These are phyloP conservation scores for Plenodomus biglobosus DNA, from an alignment of 2,329 filamentous ascomycete genomes.

Conservation along the genomic window DNA sequence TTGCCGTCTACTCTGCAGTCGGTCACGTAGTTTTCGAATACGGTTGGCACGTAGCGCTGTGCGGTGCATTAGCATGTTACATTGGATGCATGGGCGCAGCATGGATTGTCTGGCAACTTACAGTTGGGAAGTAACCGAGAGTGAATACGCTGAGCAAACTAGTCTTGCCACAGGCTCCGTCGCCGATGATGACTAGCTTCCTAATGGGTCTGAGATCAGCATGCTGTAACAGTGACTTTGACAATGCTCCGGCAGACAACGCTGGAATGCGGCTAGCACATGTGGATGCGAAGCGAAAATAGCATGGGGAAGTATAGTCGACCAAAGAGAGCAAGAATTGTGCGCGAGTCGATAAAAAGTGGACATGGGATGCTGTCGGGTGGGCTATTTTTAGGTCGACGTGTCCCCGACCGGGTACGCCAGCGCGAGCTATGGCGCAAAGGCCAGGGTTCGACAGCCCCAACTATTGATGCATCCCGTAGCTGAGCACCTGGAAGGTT, in stretches of 20 bases:
- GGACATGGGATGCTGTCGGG: slow-evolving; percentile 36
- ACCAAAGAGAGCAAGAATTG: slow-evolving; percentile 20
- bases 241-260: slow-evolving; percentile 14
- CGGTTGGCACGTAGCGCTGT: slow-evolving; percentile 66
- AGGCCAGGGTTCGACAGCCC: slow-evolving; percentile 30
- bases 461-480: slow-evolving; percentile 24
- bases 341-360: slow-evolving; percentile 38
- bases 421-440: slow-evolving; percentile 44
- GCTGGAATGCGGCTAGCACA: slow-evolving; percentile 12
- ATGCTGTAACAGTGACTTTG: slow-evolving; percentile 10
- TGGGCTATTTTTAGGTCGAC: slow-evolving; percentile 42
- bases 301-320: slow-evolving; percentile 8
- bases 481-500: slow-evolving; percentile 6
- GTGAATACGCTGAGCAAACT: slow-evolving; percentile 97
- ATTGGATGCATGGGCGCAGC: slow-evolving; percentile 11
- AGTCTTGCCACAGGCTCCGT: slow-evolving; percentile 97
- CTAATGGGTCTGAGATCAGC: slow-evolving; percentile 53
- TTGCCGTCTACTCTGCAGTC: slow-evolving; percentile 98
- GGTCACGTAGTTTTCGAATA: slow-evolving; percentile 99
- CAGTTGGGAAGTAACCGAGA: slow-evolving; percentile 94
- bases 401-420: slow-evolving; percentile 40
- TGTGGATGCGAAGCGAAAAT: slow-evolving; percentile 9
- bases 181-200: slow-evolving; percentile 95
- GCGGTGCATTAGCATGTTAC: slow-evolving; percentile 27
- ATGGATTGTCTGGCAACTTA: slow-evolving; percentile 54